Base-by-base conservation (phyloP, 306 rosid genomes). In the Rosa multiflora region DNA sequence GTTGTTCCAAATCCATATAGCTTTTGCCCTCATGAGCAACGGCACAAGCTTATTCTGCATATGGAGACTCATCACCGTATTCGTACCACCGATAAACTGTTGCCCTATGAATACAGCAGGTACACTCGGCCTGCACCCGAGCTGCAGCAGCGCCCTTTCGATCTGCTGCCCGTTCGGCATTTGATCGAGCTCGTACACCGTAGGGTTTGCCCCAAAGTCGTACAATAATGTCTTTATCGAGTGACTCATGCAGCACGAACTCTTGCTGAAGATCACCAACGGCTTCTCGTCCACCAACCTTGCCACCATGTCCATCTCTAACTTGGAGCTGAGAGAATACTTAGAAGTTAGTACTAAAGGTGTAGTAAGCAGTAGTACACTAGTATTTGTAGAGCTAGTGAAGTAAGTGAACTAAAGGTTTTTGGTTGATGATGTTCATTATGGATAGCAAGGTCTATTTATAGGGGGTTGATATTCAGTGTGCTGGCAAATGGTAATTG, bases 191-290 rank as follows among this genome's bases (percentile, higher is more conserved):
- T 93, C 98, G 77, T 88, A 90, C 15, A 91, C 87, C 0, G 87
- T 88, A 0, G 86, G 85, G 76, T 91, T 91, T 4, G 93, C 97
- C 1, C 98, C 98, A 48, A 87, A 93, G 69, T 80, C 79, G 20
- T 83, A 72, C 26, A 93, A 85, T 58, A 93, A 88, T 61, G 93
- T 44, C 93, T 87, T 91, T 39, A 88, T 83, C 10, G 93, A 83
- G 76, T 88, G 93, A 74, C 95, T 87, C 86, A 93, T 82, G 81
- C 85, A 85, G 35, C 95, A 89, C 4, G 78, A 78, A 70, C 78
- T 87, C 90, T 90, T 91, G 94, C 96, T 92, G 89, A 92, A 92
- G 83, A 92, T 89, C 87, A 90, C 97, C 83, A 92, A 87, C 1
- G 92, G 88, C 83, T 85, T 92, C 21, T 86, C 87, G 44, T 78